These are phyloP conservation scores for Quercus agrifolia DNA, from an alignment of 306 rosid species.

Conservation along the genomic window DNA sequence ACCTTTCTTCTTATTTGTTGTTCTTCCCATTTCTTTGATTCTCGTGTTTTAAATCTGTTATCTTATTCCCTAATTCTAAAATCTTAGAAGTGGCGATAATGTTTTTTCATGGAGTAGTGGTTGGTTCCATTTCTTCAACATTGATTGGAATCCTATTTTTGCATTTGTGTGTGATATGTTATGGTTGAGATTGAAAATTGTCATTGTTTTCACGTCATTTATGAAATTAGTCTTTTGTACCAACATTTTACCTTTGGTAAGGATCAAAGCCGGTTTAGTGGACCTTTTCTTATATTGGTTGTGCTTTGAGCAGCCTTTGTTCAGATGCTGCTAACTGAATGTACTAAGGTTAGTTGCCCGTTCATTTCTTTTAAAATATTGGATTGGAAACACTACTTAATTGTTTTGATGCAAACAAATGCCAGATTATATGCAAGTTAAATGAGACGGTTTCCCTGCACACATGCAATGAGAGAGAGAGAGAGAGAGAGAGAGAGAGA, in stretches of 20 bases:
- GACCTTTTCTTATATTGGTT: neutral
- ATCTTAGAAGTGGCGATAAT: slow-evolving; percentile 25
- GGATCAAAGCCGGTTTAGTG: neutral
- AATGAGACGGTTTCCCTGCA: neutral
- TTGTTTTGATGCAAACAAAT: too few relatives aligned
- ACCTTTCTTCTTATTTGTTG: slow-evolving; percentile 16
- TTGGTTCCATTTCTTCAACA: slow-evolving; percentile 31
- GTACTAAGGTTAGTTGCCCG: neutral
- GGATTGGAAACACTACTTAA: too few relatives aligned
- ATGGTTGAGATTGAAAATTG: slow-evolving; percentile 20
- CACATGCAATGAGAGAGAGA: neutral
- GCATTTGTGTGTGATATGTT: slow-evolving; percentile 23
- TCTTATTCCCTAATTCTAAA: slow-evolving; percentile 32
- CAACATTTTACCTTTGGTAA: neutral
- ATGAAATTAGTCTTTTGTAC: slow-evolving; percentile 2
- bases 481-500: neutral
- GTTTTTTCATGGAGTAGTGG: slow-evolving; percentile 17
- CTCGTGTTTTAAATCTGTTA: slow-evolving; percentile 23
- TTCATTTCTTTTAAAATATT: too few relatives aligned
- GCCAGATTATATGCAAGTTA: neutral
- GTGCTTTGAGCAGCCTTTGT: neutral
- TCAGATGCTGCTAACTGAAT: neutral
- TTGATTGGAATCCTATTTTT: slow-evolving; percentile 34
- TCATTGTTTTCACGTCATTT: slow-evolving; percentile 3
- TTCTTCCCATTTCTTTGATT: slow-evolving; percentile 24